Evolutionary conservation across 768 basidiomycete genomes (phyloP).

Genomic region (Boletus speciosus): DNA sequence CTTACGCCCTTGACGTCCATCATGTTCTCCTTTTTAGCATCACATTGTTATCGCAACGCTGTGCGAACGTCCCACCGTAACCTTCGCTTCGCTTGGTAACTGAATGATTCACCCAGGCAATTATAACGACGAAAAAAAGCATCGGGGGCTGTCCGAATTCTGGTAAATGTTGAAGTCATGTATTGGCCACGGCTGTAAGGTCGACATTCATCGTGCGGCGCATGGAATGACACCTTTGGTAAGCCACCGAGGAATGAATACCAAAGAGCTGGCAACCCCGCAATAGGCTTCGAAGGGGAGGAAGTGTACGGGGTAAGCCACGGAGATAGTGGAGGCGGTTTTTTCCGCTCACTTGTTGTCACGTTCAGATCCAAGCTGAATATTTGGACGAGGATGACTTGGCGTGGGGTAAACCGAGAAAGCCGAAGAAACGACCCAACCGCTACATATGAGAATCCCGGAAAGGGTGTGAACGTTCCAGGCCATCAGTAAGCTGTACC

Average conservation of each 20-base stretch:
- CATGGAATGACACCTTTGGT: background rate
- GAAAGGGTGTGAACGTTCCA: no score
- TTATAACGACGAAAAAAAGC: conserved; percentile 8
- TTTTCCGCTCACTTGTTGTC: background rate
- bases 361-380: conserved; percentile 20
- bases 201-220: background rate
- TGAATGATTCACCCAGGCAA: conserved; percentile 7
- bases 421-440: conserved; percentile 3
- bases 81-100: background rate
- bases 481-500: no score
- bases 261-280: conserved; percentile 5
- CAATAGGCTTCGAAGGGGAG: conserved; percentile 16
- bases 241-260: conserved; percentile 19
- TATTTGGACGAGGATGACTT: conserved; percentile 28
- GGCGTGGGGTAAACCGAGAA: conserved; percentile 23
- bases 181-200: conserved; percentile 15
- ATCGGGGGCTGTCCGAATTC: conserved; percentile 2
- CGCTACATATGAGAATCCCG: no score
- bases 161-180: conserved; percentile 20
- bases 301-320: conserved; percentile 20
- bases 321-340: background rate
- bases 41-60: background rate
- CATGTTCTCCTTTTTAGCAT: conserved; percentile 3
- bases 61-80: background rate
- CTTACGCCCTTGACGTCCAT: conserved; percentile 5